Evolutionary conservation across 192 early-diverging fungal genomes (phyloP).

Genomic region (Podila epicladia): DNA sequence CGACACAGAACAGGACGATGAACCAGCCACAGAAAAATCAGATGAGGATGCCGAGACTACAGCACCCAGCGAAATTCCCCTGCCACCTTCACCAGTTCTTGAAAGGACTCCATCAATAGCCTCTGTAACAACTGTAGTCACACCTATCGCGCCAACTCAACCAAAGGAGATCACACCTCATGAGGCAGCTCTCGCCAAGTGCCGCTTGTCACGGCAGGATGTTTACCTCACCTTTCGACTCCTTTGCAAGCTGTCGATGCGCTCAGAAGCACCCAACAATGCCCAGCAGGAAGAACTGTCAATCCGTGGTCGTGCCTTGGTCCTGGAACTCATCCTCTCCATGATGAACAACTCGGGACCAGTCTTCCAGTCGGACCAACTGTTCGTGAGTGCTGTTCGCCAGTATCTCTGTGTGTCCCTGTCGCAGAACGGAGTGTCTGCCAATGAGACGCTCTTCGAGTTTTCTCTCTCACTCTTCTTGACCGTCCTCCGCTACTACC

Average conservation of each 20-base stretch:
- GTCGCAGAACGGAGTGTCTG: conserved; percentile 58
- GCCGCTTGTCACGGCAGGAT: conserved; percentile 51
- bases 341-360: conserved; percentile 60
- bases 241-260: conserved; percentile 53
- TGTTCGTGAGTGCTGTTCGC: conserved; percentile 52
- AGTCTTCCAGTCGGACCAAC: conserved; percentile 48
- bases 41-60: not conserved
- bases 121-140: not conserved
- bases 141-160: conserved; percentile 4
- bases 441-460: conserved; percentile 58
- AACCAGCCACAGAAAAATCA: not conserved
- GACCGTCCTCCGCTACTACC: conserved; percentile 52
- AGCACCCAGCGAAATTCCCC: conserved; percentile 34
- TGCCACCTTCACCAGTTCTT: conserved; percentile 28
- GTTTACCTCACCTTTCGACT: conserved; percentile 54
- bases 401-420: conserved; percentile 57
- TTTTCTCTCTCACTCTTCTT: conserved; percentile 56
- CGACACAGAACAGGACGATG: not conserved
- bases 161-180: conserved; percentile 29
- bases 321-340: conserved; percentile 57
- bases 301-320: conserved; percentile 51
- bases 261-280: conserved; percentile 36
- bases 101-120: conserved; percentile 17
- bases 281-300: conserved; percentile 52
- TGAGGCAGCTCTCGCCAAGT: conserved; percentile 23